Conservation (phyloP, 78 protist genomes). For the Parvularia atlantis region DNA sequence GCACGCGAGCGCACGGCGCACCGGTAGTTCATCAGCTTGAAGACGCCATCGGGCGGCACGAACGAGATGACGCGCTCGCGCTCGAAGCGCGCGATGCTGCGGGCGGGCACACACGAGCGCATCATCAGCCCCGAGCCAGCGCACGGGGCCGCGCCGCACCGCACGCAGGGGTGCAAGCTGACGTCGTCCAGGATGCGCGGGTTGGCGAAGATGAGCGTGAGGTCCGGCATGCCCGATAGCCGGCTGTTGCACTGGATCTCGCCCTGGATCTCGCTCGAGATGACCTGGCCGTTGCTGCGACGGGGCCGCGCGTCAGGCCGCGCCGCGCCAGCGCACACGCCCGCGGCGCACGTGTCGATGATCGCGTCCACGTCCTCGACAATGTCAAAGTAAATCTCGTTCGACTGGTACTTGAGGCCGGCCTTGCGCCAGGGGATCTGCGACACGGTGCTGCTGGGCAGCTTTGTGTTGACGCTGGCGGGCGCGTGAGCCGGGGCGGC, state of each 20-base stretch:
- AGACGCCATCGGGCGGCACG: conserved; percentile 12
- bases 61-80: neutral
- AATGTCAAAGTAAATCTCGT: conserved; percentile 81
- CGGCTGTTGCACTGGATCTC: conserved; percentile 25
- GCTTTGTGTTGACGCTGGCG: neutral
- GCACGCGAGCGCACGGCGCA: neutral
- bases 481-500: no score
- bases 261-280: conserved; percentile 48
- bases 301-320: no score
- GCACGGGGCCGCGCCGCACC: conserved; percentile 45
- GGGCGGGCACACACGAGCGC: neutral
- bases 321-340: no score
- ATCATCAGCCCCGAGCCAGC: neutral
- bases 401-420: conserved; percentile 71
- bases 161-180: conserved; percentile 72
- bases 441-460: conserved; percentile 14
- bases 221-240: conserved; percentile 72
- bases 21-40: neutral
- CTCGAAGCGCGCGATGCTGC: neutral
- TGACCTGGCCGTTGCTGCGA: conserved; percentile 50
- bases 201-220: conserved; percentile 47
- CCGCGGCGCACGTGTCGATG: conserved; percentile 37
- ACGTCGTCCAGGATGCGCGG: conserved; percentile 65
- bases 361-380: conserved; percentile 67
- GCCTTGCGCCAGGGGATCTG: conserved; percentile 70